Percentiles rank a stretch among this genome's conserved stretches.
phyloP scores from a whole-genome alignment of 441 rosid species.

The Populus hybrid region DNA sequence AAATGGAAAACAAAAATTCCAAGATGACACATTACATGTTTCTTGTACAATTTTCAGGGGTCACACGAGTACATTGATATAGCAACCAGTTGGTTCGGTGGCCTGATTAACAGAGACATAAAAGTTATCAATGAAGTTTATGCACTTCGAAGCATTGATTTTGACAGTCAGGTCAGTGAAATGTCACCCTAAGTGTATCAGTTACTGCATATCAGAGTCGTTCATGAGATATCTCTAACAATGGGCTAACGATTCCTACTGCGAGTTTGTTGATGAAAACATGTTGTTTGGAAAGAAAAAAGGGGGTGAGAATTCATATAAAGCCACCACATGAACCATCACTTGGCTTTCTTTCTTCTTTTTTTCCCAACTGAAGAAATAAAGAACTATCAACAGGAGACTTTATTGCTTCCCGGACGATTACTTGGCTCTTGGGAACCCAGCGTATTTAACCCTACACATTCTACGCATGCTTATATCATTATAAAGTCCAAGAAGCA shows the following conservation, averaged over 20 bases:
- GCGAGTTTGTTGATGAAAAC: neutral
- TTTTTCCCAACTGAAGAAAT: no score
- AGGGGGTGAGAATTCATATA: no score
- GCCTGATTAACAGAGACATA: conserved; percentile 49
- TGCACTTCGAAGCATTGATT: conserved; percentile 54
- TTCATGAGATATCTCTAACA: neutral
- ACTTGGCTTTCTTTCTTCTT: no score
- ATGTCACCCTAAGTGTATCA: neutral
- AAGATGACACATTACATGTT: conserved; percentile 7
- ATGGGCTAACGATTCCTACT: neutral
- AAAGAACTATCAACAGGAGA: no score
- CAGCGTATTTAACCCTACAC: no score
- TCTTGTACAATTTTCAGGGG: conserved; percentile 29
- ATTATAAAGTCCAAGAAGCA: no score
- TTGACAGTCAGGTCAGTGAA: conserved; percentile 71
- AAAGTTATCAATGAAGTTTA: conserved; percentile 64
- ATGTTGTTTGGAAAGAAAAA: no score
- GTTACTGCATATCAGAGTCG: neutral
- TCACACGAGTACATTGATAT: conserved; percentile 34
- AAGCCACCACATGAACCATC: no score
- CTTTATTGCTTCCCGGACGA: no score
- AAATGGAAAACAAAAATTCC: neutral
- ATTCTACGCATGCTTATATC: no score
- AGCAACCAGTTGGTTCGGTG: conserved; percentile 74
- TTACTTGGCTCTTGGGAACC: no score